These are phyloP conservation scores for Allomyces javanicus DNA, from an alignment of 192 early-diverging fungal species.

Conservation along the genomic window DNA sequence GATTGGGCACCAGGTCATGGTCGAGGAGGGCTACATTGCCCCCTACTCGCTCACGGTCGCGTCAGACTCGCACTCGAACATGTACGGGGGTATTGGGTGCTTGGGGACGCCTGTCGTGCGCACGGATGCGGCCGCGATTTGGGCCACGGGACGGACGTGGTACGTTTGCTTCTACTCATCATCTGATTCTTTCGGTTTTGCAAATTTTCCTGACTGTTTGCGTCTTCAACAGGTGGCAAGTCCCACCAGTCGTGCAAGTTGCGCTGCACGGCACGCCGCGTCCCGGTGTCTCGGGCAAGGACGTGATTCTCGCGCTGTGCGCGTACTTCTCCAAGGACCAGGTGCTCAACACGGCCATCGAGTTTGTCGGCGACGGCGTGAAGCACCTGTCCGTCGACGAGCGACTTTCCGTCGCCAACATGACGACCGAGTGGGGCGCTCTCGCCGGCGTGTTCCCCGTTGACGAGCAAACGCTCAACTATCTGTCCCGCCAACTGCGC, in stretches of 20 bases:
- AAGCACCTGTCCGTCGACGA: constrained; percentile 57
- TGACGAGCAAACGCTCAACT: constrained; percentile 55
- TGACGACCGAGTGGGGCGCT: constrained; percentile 99
- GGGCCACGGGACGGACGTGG: constrained; percentile 95
- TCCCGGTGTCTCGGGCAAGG: constrained; percentile 82
- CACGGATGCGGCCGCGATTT: constrained; percentile 94
- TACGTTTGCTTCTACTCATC: too few species aligned
- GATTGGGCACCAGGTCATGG: constrained; percentile 94
- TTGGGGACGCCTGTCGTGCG: constrained; percentile 93
- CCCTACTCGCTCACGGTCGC: constrained; percentile 85
- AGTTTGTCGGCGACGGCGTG: constrained; percentile 66
- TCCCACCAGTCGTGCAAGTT: constrained; percentile 83
- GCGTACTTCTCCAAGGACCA: constrained; percentile 82
- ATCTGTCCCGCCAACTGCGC: constrained; percentile 12
- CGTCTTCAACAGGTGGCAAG: constrained; percentile 47
- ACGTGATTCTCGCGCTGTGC: constrained; percentile 88
- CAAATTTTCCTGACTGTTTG: too few species aligned
- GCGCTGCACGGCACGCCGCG: constrained; percentile 58
- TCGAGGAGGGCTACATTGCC: constrained; percentile 93
- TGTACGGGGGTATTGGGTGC: constrained; percentile 93
- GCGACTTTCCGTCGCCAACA: constrained; percentile 88
- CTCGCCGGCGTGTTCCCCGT: constrained; percentile 92
- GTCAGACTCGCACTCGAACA: constrained; percentile 97
- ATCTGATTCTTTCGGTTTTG: too few species aligned
- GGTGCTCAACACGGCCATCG: constrained; percentile 90